These are phyloP conservation scores for Umbilicus rupestris DNA, from an alignment of 164 flowering plant genomes.

Conservation along the genomic window DNA sequence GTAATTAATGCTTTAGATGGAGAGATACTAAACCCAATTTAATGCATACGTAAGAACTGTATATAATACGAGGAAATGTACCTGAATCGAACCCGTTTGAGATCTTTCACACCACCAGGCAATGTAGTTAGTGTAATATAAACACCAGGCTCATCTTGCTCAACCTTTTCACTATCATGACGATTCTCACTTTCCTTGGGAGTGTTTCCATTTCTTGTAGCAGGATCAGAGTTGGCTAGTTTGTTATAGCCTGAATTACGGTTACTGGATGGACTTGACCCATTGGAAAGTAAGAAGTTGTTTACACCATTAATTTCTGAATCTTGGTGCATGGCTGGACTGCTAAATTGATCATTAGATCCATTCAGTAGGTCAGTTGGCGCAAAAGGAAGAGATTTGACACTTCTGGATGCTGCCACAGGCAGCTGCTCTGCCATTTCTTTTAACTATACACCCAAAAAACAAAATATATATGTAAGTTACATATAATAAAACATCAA, in stretches of 20 bases:
- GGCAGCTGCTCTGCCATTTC: slow-evolving; percentile 96
- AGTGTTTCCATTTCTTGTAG: slow-evolving; percentile 48
- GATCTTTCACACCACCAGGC: slow-evolving; percentile 77
- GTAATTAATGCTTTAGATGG: too few species aligned
- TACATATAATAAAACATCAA: background rate
- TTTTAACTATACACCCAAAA: slow-evolving; percentile 47
- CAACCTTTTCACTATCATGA: slow-evolving; percentile 78
- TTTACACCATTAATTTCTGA: slow-evolving; percentile 41
- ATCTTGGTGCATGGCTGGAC: slow-evolving; percentile 33
- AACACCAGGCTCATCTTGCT: slow-evolving; percentile 96
- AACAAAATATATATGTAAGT: slow-evolving; percentile 1
- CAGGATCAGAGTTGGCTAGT: slow-evolving; percentile 31
- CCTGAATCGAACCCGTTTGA: slow-evolving; percentile 98
- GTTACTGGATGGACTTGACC: slow-evolving; percentile 30
- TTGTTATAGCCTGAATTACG: slow-evolving; percentile 39
- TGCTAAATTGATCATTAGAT: slow-evolving; percentile 35
- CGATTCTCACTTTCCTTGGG: slow-evolving; percentile 50
- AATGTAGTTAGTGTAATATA: slow-evolving; percentile 80
- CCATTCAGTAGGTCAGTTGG: slow-evolving; percentile 34
- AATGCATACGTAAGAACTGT: background rate
- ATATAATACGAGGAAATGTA: slow-evolving; percentile 13
- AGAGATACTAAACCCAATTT: background rate
- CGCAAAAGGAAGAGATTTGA: slow-evolving; percentile 36
- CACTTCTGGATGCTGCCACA: slow-evolving; percentile 58
- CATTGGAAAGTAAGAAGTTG: slow-evolving; percentile 43